phyloP scores from a whole-genome alignment of 2,329 filamentous ascomycete genomes.

The Ascochyta clinopodiicola region DNA sequence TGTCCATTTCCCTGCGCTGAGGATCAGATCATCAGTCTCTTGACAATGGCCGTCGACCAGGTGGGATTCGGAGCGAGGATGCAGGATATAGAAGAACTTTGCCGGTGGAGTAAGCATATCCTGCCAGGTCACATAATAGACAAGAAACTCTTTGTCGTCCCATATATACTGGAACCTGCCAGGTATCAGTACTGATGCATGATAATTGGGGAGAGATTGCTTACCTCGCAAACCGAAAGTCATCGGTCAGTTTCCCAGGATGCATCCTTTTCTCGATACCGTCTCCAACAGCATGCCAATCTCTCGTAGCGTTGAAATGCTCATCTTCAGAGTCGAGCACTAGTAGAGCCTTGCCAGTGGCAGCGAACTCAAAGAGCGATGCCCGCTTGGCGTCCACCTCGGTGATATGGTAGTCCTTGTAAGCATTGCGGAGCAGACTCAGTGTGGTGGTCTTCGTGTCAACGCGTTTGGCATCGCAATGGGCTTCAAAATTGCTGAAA shows the following conservation, averaged over 20 bases:
- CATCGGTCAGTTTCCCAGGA: slow-evolving; percentile 28
- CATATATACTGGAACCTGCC: slow-evolving; percentile 37
- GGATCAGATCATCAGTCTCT: slow-evolving; percentile 57
- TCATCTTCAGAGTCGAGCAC: slow-evolving; percentile 27
- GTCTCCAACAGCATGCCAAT: slow-evolving; percentile 33
- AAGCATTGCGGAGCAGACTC: slow-evolving; percentile 26
- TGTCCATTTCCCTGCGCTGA: slow-evolving; percentile 62
- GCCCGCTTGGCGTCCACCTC: slow-evolving; percentile 20
- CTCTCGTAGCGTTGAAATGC: slow-evolving; percentile 23
- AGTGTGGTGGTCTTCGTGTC: slow-evolving; percentile 30
- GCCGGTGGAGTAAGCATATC: slow-evolving; percentile 35
- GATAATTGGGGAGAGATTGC: background rate
- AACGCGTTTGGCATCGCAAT: slow-evolving; percentile 24
- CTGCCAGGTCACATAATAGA: slow-evolving; percentile 38
- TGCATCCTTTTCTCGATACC: slow-evolving; percentile 33
- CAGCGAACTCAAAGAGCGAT: slow-evolving; percentile 34
- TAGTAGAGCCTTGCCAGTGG: slow-evolving; percentile 24
- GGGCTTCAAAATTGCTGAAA: slow-evolving; percentile 25
- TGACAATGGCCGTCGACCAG: slow-evolving; percentile 29
- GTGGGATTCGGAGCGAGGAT: slow-evolving; percentile 16
- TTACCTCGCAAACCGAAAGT: slow-evolving; percentile 33
- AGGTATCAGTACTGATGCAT: background rate
- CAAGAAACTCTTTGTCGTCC: slow-evolving; percentile 34
- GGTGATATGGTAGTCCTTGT: slow-evolving; percentile 35
- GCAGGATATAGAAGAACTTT: slow-evolving; percentile 30